Conservation (phyloP, 768 basidiomycete species). For the Butyriboletus loyo region DNA sequence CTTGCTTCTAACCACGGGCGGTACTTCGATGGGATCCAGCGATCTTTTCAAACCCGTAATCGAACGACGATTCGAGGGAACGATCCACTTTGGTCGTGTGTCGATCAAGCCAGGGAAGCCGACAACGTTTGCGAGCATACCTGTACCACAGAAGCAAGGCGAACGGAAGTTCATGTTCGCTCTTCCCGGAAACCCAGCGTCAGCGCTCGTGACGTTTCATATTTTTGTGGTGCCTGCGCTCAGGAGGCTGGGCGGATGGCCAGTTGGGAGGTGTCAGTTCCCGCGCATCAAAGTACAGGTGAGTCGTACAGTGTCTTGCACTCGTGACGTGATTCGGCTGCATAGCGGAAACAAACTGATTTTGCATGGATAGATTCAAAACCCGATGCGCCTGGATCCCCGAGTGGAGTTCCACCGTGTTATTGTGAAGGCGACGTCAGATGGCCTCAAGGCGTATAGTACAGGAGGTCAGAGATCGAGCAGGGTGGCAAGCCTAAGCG, state of each 20-base stretch:
- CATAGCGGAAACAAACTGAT: not conserved
- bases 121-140: conserved; percentile 84
- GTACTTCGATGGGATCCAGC: conserved; percentile 87
- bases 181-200: conserved; percentile 86
- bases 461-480: conserved; percentile 89
- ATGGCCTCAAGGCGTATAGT: conserved; percentile 62
- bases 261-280: conserved; percentile 46
- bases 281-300: conserved; percentile 67
- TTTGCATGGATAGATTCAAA: conserved; percentile 43
- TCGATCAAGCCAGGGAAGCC: conserved; percentile 84
- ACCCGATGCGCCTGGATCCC: conserved; percentile 63
- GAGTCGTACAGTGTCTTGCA: conserved; percentile 13
- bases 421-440: conserved; percentile 42
- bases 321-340: not conserved
- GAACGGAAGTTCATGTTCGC: conserved; percentile 69
- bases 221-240: conserved; percentile 83
- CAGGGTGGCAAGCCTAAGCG: conserved; percentile 72
- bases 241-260: conserved; percentile 69
- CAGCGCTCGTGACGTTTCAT: conserved; percentile 82
- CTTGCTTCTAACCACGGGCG: conserved; percentile 80
- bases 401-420: conserved; percentile 86
- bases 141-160: conserved; percentile 33
- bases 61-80: conserved; percentile 72
- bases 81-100: conserved; percentile 83
- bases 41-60: conserved; percentile 88